A percentile compares a stretch with the other conserved stretches of the same genome.
Evolutionary conservation across 306 rosid genomes (phyloP).

Genomic region (Trifolium fragiferum): DNA sequence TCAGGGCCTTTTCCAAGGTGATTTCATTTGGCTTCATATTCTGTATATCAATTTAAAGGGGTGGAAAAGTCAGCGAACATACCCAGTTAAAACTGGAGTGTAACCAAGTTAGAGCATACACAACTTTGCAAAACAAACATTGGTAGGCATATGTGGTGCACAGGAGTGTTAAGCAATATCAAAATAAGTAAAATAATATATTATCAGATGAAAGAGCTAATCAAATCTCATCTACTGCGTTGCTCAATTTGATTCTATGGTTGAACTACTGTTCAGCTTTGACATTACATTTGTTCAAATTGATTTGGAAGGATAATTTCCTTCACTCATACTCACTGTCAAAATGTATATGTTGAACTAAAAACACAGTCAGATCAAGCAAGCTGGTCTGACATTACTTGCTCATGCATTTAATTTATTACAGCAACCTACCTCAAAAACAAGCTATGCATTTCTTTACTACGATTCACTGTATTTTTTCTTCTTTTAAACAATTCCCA

Average conservation of each 20-base stretch:
- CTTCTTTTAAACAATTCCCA: background rate
- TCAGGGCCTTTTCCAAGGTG: conserved; percentile 70
- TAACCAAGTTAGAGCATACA: background rate
- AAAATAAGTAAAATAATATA: background rate
- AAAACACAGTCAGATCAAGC: too few relatives aligned
- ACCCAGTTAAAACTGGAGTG: background rate
- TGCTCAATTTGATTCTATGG: background rate
- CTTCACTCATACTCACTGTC: too few relatives aligned
- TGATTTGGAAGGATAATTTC: background rate
- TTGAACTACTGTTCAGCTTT: background rate
- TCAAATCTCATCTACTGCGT: background rate
- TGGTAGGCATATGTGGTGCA: background rate
- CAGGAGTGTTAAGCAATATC: background rate
- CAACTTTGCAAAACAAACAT: conserved; percentile 4
- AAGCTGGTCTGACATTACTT: background rate
- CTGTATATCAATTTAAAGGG: conserved; percentile 53
- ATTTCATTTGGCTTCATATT: conserved; percentile 60
- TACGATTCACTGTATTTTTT: background rate
- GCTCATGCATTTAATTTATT: background rate
- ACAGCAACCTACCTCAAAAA: background rate
- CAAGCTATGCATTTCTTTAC: background rate
- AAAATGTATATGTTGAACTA: too few relatives aligned
- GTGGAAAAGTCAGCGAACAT: background rate
- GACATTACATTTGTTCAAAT: background rate
- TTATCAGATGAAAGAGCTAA: background rate